Base-by-base conservation (phyloP, 768 basidiomycete genomes). In the Trametes villosa region DNA sequence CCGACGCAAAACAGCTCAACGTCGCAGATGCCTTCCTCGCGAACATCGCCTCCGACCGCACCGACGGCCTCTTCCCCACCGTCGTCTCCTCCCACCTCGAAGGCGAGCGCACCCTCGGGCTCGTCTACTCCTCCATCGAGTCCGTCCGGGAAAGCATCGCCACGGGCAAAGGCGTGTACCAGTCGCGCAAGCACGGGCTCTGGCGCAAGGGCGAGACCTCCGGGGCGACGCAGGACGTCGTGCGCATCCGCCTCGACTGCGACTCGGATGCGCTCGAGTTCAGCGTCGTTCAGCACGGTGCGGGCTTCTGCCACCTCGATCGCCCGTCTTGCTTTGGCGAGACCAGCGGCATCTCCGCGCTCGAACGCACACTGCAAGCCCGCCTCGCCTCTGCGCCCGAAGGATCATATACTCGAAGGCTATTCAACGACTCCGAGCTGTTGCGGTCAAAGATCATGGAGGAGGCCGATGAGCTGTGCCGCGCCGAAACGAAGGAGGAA, bases 151-250 rank as follows among this genome's bases (percentile, higher is more conserved):
- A 96, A 72, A 90, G 91, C 66, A 94, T 99, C 72, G 62, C 86
- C 36, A 88, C 94, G 2, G 94, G 94, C 27, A 89, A 88, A 70
- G 97, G 97, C 17, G 89, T 96, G 13, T 99, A 99, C 72, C 95
- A 98, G 71, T 98, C 96, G 20, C 86, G 97, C 61, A 94, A 92
- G 71, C 93, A 96, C 69, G 96, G 96, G 17, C 78, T 98, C 31
- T 99, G 97, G 97, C 80, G 91, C 51, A 99, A 99, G 72, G 97
- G 97, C 17, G 96, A 94, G 76, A 96, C 95, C 0, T 96, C 94
- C 17, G 96, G 96, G 15, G 90, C 96, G 17, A 92, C 90, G 3
- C 97, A 99, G 69, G 85, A 92, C 18, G 84, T 99, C 56, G 76
- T 93, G 30, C 81, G 83, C 66, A 93, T 99, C 68, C 84, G 86